These are phyloP conservation scores for Mortierella claussenii DNA, from an alignment of 192 early-diverging fungal genomes.

Conservation along the genomic window DNA sequence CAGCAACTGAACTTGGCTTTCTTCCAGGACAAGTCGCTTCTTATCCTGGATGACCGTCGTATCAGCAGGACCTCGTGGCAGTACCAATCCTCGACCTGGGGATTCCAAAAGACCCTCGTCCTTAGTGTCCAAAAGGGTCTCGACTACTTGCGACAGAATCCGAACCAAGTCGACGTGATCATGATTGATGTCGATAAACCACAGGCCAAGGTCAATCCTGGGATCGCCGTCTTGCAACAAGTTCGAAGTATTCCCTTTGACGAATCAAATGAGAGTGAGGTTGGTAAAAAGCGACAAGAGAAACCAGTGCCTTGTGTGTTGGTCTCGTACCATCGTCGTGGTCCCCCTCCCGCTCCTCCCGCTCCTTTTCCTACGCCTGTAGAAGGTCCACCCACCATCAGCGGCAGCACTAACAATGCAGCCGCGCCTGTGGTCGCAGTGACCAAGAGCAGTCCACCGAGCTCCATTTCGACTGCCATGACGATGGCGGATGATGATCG, in stretches of 20 bases:
- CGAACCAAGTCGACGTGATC: slow-evolving; percentile 36
- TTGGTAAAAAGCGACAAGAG: background rate
- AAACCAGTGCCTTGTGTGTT: slow-evolving; percentile 41
- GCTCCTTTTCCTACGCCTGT: background rate
- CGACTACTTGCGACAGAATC: slow-evolving; percentile 33
- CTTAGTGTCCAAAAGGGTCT: slow-evolving; percentile 43
- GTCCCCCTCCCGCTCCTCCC: background rate
- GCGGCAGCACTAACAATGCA: no score
- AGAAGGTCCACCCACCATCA: no score
- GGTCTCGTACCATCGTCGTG: slow-evolving; percentile 40
- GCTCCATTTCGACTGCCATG: slow-evolving; percentile 1
- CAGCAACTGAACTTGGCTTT: slow-evolving; percentile 44
- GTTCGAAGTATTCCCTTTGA: slow-evolving; percentile 19
- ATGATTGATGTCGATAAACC: slow-evolving; percentile 48
- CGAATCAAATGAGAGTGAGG: slow-evolving; percentile 1
- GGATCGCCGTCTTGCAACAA: slow-evolving; percentile 31
- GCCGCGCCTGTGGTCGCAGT: no score
- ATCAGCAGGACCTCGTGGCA: slow-evolving; percentile 49
- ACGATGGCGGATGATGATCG: background rate
- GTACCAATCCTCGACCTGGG: slow-evolving; percentile 46
- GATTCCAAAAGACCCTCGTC: slow-evolving; percentile 31
- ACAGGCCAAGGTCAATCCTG: slow-evolving; percentile 41
- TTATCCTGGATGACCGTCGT: slow-evolving; percentile 48
- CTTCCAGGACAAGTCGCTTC: slow-evolving; percentile 33
- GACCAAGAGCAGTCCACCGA: background rate